Conservation (phyloP, 2,329 filamentous ascomycete species). For the Teratosphaeria pseudoeucalypti region DNA sequence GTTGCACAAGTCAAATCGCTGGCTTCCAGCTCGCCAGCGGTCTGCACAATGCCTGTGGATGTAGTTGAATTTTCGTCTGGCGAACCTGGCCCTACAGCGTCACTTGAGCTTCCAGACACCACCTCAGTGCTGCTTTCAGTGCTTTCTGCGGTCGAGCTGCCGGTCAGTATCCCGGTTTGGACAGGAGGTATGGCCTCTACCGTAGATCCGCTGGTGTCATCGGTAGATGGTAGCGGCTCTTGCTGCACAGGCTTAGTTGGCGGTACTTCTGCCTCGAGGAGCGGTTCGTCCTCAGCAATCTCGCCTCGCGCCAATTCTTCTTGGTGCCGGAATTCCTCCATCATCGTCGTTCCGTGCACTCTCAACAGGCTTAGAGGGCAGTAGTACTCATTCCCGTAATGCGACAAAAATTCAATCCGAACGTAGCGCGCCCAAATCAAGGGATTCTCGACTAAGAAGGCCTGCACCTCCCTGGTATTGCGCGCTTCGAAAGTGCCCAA, state of each 20-base stretch:
- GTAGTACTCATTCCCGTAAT: constrained; percentile 95
- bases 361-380: constrained; percentile 84
- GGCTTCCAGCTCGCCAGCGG: background rate
- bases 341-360: constrained; percentile 85
- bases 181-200: constrained; percentile 2
- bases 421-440: constrained; percentile 94
- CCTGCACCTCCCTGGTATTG: constrained; percentile 87
- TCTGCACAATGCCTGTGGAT: background rate
- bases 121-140: background rate
- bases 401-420: constrained; percentile 79
- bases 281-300: constrained; percentile 49
- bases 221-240: constrained; percentile 3
- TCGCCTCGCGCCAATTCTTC: constrained; percentile 54
- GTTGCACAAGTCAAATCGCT: background rate
- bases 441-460: constrained; percentile 87
- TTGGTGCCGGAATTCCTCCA: constrained; percentile 88
- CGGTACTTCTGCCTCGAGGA: constrained; percentile 1
- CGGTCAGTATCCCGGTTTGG: background rate
- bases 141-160: background rate
- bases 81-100: background rate
- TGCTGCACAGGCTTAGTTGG: background rate
- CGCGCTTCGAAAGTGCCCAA: constrained; percentile 81
- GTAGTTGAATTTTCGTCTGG: background rate
- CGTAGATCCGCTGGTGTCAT: constrained; percentile 1
- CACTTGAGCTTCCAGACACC: background rate